phyloP scores from a whole-genome alignment of 1,139 yeast genomes.

The Magnusiomyces fungicola region DNA sequence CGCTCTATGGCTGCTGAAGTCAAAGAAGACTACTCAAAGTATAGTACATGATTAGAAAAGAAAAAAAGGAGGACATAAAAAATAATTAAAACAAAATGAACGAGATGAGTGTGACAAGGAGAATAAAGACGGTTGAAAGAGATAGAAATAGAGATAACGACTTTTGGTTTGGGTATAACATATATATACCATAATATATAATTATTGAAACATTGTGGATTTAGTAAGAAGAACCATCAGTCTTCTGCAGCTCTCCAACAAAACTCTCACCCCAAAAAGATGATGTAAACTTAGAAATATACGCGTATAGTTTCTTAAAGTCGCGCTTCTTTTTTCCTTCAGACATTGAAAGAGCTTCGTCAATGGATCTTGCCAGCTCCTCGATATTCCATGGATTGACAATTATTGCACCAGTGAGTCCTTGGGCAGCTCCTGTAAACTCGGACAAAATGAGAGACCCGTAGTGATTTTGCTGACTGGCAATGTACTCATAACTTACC shows the following conservation, averaged over 20 bases:
- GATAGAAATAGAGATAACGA: no score
- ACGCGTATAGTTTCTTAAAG: conserved; percentile 74
- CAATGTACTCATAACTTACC: conserved; percentile 92
- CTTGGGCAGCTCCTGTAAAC: conserved; percentile 99
- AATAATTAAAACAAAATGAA: no score
- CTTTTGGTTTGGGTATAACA: no score
- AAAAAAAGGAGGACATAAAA: no score
- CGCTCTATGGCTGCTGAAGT: no score
- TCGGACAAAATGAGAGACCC: conserved; percentile 86
- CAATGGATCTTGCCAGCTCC: conserved; percentile 77
- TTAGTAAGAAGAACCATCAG: no score
- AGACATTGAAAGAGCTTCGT: conserved; percentile 80
- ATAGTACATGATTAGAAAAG: no score
- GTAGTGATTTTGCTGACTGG: conserved; percentile 81
- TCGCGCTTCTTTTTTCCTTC: conserved; percentile 70
- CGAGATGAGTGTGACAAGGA: no score
- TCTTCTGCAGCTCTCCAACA: conserved; percentile 61
- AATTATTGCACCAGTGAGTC: conserved; percentile 83
- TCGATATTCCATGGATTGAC: conserved; percentile 99
- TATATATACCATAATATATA: no score
- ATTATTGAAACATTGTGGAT: no score
- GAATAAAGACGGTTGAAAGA: no score
- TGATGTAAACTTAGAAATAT: conserved; percentile 87
- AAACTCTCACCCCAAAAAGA: conserved; percentile 97
- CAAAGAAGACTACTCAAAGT: no score